These are phyloP conservation scores for Theileria annulata DNA, from an alignment of 169 alveolate genomes.

Conservation along the genomic window DNA sequence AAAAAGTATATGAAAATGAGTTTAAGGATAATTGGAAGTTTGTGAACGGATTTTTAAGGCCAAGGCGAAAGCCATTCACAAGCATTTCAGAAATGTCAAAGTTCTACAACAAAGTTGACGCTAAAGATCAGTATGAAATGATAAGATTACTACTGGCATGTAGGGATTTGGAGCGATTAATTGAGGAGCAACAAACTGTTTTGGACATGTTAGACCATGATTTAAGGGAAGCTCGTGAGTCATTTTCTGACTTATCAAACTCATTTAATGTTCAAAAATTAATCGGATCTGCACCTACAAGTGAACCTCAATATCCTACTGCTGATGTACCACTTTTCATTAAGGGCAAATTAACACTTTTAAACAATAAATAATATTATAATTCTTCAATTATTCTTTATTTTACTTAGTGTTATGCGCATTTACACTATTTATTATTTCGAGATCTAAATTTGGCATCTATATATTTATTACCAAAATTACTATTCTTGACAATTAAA, in stretches of 20 bases:
- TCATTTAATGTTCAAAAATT: conserved; percentile 33
- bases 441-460: too few species aligned
- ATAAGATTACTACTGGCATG: conserved; percentile 77
- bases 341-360: conserved; percentile 53
- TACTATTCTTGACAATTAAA: too few species aligned
- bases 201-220: conserved; percentile 82
- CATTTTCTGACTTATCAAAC: conserved; percentile 73
- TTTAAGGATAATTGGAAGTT: conserved; percentile 46
- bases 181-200: conserved; percentile 82
- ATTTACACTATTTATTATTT: too few species aligned
- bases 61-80: conserved; percentile 63
- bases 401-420: too few species aligned
- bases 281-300: conserved; percentile 41
- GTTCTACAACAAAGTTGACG: conserved; percentile 22
- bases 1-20: neutral
- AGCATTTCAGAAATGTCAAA: conserved; percentile 61
- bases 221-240: conserved; percentile 73
- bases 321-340: conserved; percentile 63
- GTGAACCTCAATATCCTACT: conserved; percentile 56
- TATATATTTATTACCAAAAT: too few species aligned
- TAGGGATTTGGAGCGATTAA: conserved; percentile 77
- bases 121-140: conserved; percentile 73
- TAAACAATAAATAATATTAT: conserved; percentile 23
- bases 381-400: too few species aligned
- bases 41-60: conserved; percentile 59